Conservation (phyloP, 805 yeast genomes). For the Myxozyma neglecta region DNA sequence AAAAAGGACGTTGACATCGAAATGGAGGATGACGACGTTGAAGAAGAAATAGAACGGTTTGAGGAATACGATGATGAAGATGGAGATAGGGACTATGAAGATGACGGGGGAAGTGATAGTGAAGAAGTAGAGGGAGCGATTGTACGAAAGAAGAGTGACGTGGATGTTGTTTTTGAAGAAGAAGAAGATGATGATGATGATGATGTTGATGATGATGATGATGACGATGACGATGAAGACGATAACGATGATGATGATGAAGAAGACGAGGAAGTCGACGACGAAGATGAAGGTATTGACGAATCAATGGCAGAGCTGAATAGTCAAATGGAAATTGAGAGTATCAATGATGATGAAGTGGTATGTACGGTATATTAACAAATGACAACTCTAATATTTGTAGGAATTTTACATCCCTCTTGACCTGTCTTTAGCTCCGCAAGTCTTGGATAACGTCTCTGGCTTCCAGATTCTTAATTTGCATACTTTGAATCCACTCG, state of each 20-base stretch:
- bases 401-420: constrained; percentile 21
- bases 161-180: background rate
- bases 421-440: constrained; percentile 23
- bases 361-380: background rate
- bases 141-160: no score
- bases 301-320: background rate
- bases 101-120: constrained; percentile 10
- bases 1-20: no score
- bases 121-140: no score
- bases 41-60: no score
- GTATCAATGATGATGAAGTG: constrained; percentile 9
- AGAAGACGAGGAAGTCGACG: background rate
- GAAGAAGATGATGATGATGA: constrained; percentile 7
- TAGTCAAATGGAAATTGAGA: background rate
- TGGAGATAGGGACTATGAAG: constrained; percentile 1
- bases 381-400: background rate
- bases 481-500: constrained; percentile 20
- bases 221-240: constrained; percentile 8
- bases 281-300: background rate
- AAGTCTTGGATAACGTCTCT: constrained; percentile 7
- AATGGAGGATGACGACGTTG: no score
- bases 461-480: constrained; percentile 15
- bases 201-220: constrained; percentile 4
- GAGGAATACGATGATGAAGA: background rate
- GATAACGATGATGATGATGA: constrained; percentile 12